A percentile compares a stretch with the other conserved stretches of the same genome.
Evolutionary conservation across 164 flowering plant species (phyloP).

Genomic region (Malania oleifera): DNA sequence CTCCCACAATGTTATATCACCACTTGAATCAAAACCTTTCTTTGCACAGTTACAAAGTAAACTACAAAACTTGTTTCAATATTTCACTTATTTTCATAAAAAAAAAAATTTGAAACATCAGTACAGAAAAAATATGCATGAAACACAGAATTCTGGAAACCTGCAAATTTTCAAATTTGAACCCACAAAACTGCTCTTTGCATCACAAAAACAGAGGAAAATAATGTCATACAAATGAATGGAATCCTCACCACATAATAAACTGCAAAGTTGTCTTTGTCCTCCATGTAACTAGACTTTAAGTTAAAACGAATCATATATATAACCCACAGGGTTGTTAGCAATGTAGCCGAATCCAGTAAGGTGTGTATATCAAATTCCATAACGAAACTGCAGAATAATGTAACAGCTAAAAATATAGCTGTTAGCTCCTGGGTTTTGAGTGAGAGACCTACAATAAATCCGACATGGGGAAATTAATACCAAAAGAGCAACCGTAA

Average conservation of each 20-base stretch:
- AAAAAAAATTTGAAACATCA: too few relatives aligned
- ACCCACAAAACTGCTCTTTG: too few relatives aligned
- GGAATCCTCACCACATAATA: slow-evolving; percentile 27
- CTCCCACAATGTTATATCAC: too few relatives aligned
- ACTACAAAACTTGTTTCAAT: too few relatives aligned
- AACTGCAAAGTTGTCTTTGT: slow-evolving; percentile 29
- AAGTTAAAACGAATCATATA: slow-evolving; percentile 32
- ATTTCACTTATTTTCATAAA: too few relatives aligned
- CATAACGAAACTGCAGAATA: slow-evolving; percentile 44
- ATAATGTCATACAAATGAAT: not conserved
- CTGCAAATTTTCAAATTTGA: too few relatives aligned
- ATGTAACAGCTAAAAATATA: slow-evolving; percentile 59
- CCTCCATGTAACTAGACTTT: slow-evolving; percentile 29
- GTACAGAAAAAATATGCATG: too few relatives aligned
- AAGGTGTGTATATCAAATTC: slow-evolving; percentile 36
- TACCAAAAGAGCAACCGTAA: slow-evolving; percentile 4
- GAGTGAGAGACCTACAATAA: slow-evolving; percentile 11
- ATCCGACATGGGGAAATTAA: not conserved
- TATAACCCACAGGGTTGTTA: slow-evolving; percentile 34
- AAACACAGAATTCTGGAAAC: too few relatives aligned
- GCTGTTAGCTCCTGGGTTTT: slow-evolving; percentile 65
- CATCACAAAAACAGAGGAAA: not conserved
- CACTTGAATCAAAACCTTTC: too few relatives aligned
- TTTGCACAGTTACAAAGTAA: too few relatives aligned
- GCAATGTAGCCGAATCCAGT: slow-evolving; percentile 30